These are phyloP conservation scores for Sphaerosporella brunnea DNA, from an alignment of 495 filamentous ascomycete genomes.

Conservation along the genomic window DNA sequence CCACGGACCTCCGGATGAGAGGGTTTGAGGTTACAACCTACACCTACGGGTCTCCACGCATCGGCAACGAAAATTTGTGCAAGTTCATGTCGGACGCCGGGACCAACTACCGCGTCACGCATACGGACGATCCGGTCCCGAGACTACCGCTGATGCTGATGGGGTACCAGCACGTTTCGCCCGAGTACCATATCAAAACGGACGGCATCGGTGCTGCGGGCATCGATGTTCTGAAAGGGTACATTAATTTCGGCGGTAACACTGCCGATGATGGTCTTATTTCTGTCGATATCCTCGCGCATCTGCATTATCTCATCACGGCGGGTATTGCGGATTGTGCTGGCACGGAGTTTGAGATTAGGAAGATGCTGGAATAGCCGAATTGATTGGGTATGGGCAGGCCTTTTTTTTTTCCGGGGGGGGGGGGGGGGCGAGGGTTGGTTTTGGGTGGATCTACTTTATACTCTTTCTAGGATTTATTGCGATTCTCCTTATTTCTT, in stretches of 20 bases:
- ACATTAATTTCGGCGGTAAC: conserved; percentile 16
- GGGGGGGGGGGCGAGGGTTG: too few relatives aligned
- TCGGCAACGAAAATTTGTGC: conserved; percentile 36
- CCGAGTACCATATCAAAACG: conserved; percentile 34
- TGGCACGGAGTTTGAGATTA: conserved; percentile 1
- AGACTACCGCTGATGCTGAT: conserved; percentile 34
- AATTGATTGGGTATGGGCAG: too few relatives aligned
- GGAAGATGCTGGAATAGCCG: not conserved
- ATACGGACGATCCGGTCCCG: conserved; percentile 43
- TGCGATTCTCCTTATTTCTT: too few relatives aligned
- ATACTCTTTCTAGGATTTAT: too few relatives aligned
- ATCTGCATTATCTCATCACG: conserved; percentile 12
- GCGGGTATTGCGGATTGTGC: not conserved
- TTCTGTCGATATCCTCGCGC: conserved; percentile 11
- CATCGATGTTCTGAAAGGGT: conserved; percentile 12
- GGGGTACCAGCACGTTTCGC: conserved; percentile 38
- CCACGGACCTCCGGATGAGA: conserved; percentile 37
- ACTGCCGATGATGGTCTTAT: conserved; percentile 10
- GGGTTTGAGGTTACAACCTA: conserved; percentile 29
- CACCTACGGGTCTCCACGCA: conserved; percentile 42
- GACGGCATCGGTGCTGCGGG: conserved; percentile 7
- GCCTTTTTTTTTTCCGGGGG: too few relatives aligned
- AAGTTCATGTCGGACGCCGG: conserved; percentile 36
- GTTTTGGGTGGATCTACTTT: too few relatives aligned
- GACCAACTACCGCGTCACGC: conserved; percentile 40